Conservation (phyloP, 441 rosid genomes). For the Corymbia calophylla region DNA sequence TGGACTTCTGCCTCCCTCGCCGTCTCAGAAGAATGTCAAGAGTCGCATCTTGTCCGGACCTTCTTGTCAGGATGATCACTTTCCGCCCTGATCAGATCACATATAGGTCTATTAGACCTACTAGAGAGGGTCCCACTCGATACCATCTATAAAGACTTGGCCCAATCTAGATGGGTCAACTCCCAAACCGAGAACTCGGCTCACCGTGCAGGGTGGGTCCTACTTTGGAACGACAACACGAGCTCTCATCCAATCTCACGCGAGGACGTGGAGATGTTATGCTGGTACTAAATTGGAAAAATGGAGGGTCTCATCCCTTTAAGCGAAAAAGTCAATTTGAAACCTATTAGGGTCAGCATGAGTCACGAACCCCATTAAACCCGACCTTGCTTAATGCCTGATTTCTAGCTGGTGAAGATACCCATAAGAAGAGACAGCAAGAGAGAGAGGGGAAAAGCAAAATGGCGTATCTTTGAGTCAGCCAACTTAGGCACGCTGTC, state of each 20-base stretch:
- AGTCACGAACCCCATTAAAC: background rate
- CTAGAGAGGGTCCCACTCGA: rapidly evolving
- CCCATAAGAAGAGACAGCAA: background rate
- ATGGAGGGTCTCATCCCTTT: background rate
- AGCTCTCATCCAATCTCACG: background rate
- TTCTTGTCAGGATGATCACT: background rate
- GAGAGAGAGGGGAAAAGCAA: background rate
- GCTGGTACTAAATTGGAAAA: background rate
- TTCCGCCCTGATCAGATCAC: background rate
- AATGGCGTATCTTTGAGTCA: constrained; percentile 31
- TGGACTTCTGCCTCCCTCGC: background rate
- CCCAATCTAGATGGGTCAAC: background rate
- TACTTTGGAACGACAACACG: background rate
- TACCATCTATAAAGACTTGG: background rate
- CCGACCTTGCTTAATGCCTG: background rate
- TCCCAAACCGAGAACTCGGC: background rate
- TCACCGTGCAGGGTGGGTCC: background rate
- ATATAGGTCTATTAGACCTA: background rate
- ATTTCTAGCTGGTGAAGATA: background rate
- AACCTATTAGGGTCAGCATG: background rate
- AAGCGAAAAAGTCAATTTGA: background rate
- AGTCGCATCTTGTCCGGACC: background rate
- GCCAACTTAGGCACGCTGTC: constrained; percentile 31
- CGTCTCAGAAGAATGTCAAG: background rate
- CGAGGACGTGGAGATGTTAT: background rate